Conservation (phyloP, 805 yeast genomes). For the Teunomyces stri region DNA sequence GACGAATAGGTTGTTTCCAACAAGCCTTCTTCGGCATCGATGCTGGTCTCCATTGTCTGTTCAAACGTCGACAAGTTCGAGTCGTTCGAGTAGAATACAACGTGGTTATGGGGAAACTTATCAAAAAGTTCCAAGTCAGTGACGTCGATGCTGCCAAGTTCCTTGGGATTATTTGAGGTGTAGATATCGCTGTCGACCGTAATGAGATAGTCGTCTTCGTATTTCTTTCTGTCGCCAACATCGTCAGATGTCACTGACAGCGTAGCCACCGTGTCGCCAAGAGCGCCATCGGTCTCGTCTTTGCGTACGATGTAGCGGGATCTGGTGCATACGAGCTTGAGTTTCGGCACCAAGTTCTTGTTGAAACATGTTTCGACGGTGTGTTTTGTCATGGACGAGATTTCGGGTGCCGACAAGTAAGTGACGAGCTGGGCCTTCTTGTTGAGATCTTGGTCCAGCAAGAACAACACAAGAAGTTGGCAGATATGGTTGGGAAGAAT, state of each 20-base stretch:
- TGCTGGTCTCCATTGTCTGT: constrained; percentile 23
- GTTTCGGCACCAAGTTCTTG: constrained; percentile 26
- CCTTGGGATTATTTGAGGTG: constrained; percentile 25
- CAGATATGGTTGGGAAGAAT: constrained; percentile 31
- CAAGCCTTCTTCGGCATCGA: constrained; percentile 23
- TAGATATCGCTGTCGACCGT: constrained; percentile 30
- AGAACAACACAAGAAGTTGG: constrained; percentile 20
- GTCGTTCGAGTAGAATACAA: constrained; percentile 37
- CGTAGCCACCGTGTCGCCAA: neutral
- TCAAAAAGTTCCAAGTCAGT: constrained; percentile 15
- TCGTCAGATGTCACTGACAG: neutral
- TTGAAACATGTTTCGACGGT: constrained; percentile 29
- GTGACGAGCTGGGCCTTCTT: constrained; percentile 11
- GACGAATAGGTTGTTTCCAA: constrained; percentile 20
- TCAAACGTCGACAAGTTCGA: constrained; percentile 36
- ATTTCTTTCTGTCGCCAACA: constrained; percentile 5
- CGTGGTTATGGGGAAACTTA: constrained; percentile 33
- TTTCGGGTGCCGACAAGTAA: constrained; percentile 14
- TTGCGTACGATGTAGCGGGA: constrained; percentile 30
- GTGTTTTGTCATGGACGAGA: constrained; percentile 23
- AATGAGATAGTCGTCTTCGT: constrained; percentile 34
- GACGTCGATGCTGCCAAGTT: constrained; percentile 10
- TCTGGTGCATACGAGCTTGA: constrained; percentile 27
- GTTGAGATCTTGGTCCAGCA: constrained; percentile 13
- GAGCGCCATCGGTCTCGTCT: constrained; percentile 9